Conservation (phyloP, 345 rosid genomes). For the Excoecaria agallocha region DNA sequence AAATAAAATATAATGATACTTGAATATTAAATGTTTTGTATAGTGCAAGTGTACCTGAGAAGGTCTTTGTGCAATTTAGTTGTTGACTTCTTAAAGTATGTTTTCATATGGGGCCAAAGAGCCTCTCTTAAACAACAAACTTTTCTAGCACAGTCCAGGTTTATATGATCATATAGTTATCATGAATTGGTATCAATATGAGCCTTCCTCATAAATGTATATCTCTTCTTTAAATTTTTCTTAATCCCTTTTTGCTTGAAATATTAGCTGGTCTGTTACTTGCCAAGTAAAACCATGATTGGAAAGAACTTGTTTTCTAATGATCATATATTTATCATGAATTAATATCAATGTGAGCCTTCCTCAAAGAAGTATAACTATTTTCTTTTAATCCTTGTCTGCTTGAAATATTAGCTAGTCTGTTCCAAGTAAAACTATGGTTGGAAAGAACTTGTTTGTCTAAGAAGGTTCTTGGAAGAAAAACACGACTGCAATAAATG, state of each 20-base stretch:
- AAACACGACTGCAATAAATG: not conserved
- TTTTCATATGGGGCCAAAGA: not conserved
- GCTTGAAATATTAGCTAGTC: not conserved
- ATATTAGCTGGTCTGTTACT: not conserved
- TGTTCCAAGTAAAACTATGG: not conserved
- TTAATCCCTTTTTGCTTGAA: not conserved
- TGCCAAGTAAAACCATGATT: slow-evolving; percentile 3
- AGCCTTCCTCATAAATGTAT: not conserved
- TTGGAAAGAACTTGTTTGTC: not conserved
- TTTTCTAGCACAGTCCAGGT: not conserved
- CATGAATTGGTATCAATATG: not conserved
- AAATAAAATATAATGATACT: not conserved
- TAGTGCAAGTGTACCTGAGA: not conserved
- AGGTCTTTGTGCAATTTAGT: not conserved
- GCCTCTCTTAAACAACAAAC: not conserved
- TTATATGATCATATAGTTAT: not conserved
- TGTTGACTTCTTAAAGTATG: not conserved
- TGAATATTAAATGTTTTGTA: not conserved
- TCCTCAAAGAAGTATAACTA: not conserved
- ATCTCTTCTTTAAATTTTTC: no score
- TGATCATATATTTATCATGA: no score
- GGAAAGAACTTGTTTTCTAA: not conserved
- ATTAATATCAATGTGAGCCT: not conserved
- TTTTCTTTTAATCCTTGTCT: not conserved
- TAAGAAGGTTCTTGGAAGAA: not conserved